phyloP scores from a whole-genome alignment of 306 rosid species.

The Cucumis hystrix region DNA sequence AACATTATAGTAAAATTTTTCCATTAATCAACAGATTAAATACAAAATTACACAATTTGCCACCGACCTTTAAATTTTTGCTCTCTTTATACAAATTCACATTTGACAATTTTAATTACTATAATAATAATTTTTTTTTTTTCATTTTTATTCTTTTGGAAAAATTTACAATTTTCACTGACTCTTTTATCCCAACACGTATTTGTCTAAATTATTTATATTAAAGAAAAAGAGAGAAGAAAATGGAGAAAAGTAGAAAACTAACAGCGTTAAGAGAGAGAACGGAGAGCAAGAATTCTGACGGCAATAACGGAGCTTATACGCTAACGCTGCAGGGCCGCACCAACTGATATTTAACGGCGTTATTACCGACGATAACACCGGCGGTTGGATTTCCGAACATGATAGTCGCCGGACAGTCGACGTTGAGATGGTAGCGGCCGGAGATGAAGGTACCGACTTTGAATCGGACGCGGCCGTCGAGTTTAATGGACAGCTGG shows the following conservation, averaged over 20 bases:
- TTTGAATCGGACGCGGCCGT: slow-evolving; percentile 78
- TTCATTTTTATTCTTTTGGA: background rate
- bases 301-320: slow-evolving; percentile 13
- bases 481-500: slow-evolving; percentile 24
- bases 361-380: slow-evolving; percentile 28
- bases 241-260: background rate
- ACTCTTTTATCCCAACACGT: background rate
- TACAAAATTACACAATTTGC: background rate
- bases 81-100: background rate
- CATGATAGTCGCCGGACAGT: slow-evolving; percentile 55
- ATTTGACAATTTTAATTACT: background rate
- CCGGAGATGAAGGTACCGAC: slow-evolving; percentile 64
- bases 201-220: background rate
- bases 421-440: slow-evolving; percentile 53
- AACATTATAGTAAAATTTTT: background rate
- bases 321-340: slow-evolving; percentile 55
- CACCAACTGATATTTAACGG: slow-evolving; percentile 55
- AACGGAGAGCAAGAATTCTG: background rate
- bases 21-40: background rate
- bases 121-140: background rate
- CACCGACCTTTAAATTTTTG: background rate
- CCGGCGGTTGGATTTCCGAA: slow-evolving; percentile 29
- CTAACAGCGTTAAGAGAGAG: slow-evolving; percentile 9
- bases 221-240: background rate
- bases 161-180: background rate